phyloP scores from a whole-genome alignment of 768 basidiomycete species.

The Hygrophorus pudorinus region DNA sequence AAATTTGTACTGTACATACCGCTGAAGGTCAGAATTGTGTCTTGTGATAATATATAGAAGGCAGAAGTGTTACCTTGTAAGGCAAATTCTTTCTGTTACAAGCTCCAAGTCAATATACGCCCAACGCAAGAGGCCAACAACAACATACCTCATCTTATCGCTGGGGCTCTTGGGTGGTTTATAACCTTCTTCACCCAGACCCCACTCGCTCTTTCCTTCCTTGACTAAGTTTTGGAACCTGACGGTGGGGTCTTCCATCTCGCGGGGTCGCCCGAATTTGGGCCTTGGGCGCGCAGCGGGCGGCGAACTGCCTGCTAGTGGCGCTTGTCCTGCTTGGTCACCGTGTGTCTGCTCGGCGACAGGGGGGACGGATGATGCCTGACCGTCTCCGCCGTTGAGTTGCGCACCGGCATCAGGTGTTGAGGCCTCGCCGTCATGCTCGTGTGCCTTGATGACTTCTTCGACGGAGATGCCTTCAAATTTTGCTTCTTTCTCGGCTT shows the following conservation, averaged over 20 bases:
- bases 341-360: slow-evolving; percentile 10
- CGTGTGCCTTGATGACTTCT: slow-evolving; percentile 50
- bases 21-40: slow-evolving; percentile 29
- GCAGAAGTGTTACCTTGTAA: slow-evolving; percentile 59
- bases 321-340: slow-evolving; percentile 2
- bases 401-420: slow-evolving; percentile 14
- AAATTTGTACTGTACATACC: slow-evolving; percentile 81
- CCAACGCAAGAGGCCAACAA: slow-evolving; percentile 1
- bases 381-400: slow-evolving; percentile 15
- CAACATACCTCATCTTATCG: slow-evolving; percentile 63
- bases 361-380: slow-evolving; percentile 5
- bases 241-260: slow-evolving; percentile 57
- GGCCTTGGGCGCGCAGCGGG: slow-evolving; percentile 29
- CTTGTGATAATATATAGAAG: slow-evolving; percentile 1
- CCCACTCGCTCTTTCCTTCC: slow-evolving; percentile 55
- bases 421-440: slow-evolving; percentile 20
- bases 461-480: slow-evolving; percentile 77
- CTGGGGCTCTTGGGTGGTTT: slow-evolving; percentile 58
- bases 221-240: slow-evolving; percentile 48
- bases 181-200: slow-evolving; percentile 60
- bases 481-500: slow-evolving; percentile 75
- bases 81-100: slow-evolving; percentile 60
- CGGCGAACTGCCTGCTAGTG: neutral
- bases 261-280: slow-evolving; percentile 55
- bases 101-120: neutral